Conservation (phyloP, 352 stramenopile genomes). For the Globisporangium mamillatum region DNA sequence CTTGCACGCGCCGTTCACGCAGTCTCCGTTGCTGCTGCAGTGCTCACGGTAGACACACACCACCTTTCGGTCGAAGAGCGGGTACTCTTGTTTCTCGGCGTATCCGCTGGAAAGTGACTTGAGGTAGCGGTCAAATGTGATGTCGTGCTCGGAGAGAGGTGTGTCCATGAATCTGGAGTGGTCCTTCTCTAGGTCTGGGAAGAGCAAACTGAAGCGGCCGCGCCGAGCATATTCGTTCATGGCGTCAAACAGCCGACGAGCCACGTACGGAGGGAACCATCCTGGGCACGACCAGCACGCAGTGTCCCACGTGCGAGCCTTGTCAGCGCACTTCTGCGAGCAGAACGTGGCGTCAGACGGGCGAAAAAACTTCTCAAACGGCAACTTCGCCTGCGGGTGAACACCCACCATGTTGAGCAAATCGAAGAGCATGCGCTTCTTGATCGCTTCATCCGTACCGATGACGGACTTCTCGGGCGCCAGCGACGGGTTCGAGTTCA, state of each 20-base stretch:
- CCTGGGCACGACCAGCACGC: slow-evolving; percentile 74
- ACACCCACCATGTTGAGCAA: slow-evolving; percentile 68
- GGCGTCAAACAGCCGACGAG: slow-evolving; percentile 46
- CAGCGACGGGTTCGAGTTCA: slow-evolving; percentile 66
- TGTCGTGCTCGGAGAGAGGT: slow-evolving; percentile 56
- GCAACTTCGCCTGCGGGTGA: slow-evolving; percentile 49
- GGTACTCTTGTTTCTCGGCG: slow-evolving; percentile 37
- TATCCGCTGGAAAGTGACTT: slow-evolving; percentile 58
- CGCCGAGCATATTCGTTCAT: slow-evolving; percentile 66
- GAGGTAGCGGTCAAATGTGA: slow-evolving; percentile 73
- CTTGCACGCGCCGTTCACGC: slow-evolving; percentile 71
- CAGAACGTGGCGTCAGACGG: slow-evolving; percentile 48
- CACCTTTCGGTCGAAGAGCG: slow-evolving; percentile 37
- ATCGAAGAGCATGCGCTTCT: slow-evolving; percentile 61
- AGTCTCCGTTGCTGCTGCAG: slow-evolving; percentile 80
- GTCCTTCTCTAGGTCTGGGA: slow-evolving; percentile 58
- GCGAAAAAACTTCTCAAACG: slow-evolving; percentile 65
- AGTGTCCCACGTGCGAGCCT: slow-evolving; percentile 56
- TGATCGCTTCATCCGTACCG: slow-evolving; percentile 67
- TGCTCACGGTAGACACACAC: slow-evolving; percentile 77
- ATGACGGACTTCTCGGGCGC: slow-evolving; percentile 42
- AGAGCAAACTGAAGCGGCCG: slow-evolving; percentile 67
- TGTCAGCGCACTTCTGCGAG: slow-evolving; percentile 58
- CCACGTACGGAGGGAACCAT: slow-evolving; percentile 67
- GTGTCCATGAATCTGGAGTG: slow-evolving; percentile 56